phyloP scores from a whole-genome alignment of 768 basidiomycete genomes.

The Tulasnella sp. region DNA sequence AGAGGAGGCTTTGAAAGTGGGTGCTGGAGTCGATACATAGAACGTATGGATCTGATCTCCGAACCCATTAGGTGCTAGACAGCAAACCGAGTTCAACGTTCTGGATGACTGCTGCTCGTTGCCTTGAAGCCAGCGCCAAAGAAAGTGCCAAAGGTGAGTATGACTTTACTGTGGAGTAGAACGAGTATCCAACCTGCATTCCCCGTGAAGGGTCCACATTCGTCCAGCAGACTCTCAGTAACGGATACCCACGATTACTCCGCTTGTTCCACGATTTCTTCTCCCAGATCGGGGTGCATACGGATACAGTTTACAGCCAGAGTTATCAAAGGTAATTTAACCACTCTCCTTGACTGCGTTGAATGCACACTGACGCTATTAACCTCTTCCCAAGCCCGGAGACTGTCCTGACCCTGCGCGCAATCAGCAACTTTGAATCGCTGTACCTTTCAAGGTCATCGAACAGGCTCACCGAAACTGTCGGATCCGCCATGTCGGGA shows the following conservation, averaged over 20 bases:
- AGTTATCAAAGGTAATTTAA: slow-evolving; percentile 75
- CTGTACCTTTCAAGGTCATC: slow-evolving; percentile 87
- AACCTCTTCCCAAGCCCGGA: slow-evolving; percentile 67
- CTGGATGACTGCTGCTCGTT: slow-evolving; percentile 80
- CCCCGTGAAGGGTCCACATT: slow-evolving; percentile 74
- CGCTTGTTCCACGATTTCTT: slow-evolving; percentile 98
- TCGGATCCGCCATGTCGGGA: slow-evolving; percentile 75
- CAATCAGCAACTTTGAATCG: slow-evolving; percentile 80
- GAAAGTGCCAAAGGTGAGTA: slow-evolving; percentile 76
- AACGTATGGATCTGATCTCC: background rate
- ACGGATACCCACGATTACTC: slow-evolving; percentile 83
- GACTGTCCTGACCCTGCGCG: slow-evolving; percentile 83
- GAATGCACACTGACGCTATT: background rate
- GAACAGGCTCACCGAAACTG: slow-evolving; percentile 79
- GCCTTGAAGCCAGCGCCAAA: slow-evolving; percentile 79
- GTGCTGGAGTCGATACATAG: slow-evolving; percentile 21
- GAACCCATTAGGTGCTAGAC: slow-evolving; percentile 67
- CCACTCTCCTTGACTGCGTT: background rate
- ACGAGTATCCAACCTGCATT: background rate
- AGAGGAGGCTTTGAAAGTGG: slow-evolving; percentile 91
- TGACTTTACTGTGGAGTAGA: background rate
- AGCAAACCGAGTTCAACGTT: slow-evolving; percentile 90
- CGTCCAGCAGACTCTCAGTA: slow-evolving; percentile 83
- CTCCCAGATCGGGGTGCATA: slow-evolving; percentile 90
- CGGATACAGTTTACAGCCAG: slow-evolving; percentile 88